Conservation (phyloP, 23 red algal species). For the Pyropia yezoensis region DNA sequence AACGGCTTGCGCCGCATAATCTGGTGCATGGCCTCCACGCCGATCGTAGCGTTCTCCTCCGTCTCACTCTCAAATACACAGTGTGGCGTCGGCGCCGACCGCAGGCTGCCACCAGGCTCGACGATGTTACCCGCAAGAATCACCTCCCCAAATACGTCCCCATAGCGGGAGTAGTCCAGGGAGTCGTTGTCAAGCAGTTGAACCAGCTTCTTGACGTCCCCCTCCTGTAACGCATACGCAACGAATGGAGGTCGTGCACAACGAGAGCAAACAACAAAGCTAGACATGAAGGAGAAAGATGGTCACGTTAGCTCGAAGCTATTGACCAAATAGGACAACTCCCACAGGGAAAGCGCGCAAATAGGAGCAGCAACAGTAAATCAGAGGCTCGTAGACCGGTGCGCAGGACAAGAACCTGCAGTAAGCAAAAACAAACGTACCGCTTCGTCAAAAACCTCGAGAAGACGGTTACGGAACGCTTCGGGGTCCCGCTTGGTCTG, state of each 20-base stretch:
- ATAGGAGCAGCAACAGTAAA: too few species aligned
- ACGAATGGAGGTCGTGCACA: background rate
- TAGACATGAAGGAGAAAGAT: background rate
- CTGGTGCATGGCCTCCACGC: conserved; percentile 69
- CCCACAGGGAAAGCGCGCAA: background rate
- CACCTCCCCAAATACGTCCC: conserved; percentile 71
- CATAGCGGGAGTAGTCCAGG: conserved; percentile 71
- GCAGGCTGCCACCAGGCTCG: conserved; percentile 61
- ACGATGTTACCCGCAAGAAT: conserved; percentile 84
- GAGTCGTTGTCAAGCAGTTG: conserved; percentile 11
- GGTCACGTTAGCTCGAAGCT: too few species aligned
- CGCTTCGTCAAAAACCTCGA: conserved; percentile 46
- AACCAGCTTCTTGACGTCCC: conserved; percentile 1
- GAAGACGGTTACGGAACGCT: conserved; percentile 52
- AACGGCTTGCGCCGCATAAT: conserved; percentile 75
- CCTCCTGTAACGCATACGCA: background rate
- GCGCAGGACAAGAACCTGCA: background rate
- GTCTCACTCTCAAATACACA: conserved; percentile 39
- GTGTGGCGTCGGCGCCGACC: conserved; percentile 24
- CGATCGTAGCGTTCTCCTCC: conserved; percentile 19
- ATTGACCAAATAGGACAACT: background rate
- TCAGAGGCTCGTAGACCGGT: background rate
- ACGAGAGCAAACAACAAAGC: background rate
- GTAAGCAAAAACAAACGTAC: background rate
- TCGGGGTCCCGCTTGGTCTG: conserved; percentile 78